These are phyloP conservation scores for Acanthamoeba sp. DNA, from an alignment of 208 protist genomes.

Conservation along the genomic window DNA sequence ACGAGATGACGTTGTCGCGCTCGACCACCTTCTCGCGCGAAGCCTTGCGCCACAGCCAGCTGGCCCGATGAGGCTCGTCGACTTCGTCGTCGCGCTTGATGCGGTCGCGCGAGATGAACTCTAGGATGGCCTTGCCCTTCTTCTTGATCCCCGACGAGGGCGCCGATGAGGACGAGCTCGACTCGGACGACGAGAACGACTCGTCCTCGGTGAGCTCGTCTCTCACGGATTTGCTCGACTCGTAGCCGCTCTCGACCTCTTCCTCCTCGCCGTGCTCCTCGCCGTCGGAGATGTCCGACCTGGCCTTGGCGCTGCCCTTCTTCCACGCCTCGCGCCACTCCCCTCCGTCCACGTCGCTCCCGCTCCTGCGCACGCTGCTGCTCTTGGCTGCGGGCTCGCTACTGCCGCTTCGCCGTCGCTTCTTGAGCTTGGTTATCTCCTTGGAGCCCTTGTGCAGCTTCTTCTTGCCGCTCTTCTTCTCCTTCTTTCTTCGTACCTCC, in stretches of 20 bases:
- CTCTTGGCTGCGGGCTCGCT: background rate
- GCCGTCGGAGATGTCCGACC: constrained; percentile 5
- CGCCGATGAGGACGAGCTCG: background rate
- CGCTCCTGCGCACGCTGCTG: background rate
- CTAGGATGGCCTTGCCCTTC: constrained; percentile 61
- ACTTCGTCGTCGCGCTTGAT: constrained; percentile 46
- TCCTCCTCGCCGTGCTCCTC: background rate
- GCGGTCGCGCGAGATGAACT: constrained; percentile 56
- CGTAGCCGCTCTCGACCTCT: constrained; percentile 30
- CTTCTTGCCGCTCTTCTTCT: constrained; percentile 14
- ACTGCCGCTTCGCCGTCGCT: constrained; percentile 4
- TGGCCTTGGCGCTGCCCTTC: constrained; percentile 5
- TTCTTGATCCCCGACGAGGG: constrained; percentile 46
- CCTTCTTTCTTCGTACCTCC: constrained; percentile 11
- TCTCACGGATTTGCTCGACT: constrained; percentile 28
- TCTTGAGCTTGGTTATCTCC: background rate
- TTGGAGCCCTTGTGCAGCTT: background rate
- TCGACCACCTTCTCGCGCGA: constrained; percentile 26
- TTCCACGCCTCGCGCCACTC: constrained; percentile 44
- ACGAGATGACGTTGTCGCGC: background rate
- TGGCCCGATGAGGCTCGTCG: background rate
- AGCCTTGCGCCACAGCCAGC: constrained; percentile 30
- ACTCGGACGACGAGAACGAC: constrained; percentile 32
- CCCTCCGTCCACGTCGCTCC: background rate
- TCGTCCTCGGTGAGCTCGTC: constrained; percentile 20